phyloP scores from a whole-genome alignment of 2,329 filamentous ascomycete species.

The Colletotrichum sansevieriae region DNA sequence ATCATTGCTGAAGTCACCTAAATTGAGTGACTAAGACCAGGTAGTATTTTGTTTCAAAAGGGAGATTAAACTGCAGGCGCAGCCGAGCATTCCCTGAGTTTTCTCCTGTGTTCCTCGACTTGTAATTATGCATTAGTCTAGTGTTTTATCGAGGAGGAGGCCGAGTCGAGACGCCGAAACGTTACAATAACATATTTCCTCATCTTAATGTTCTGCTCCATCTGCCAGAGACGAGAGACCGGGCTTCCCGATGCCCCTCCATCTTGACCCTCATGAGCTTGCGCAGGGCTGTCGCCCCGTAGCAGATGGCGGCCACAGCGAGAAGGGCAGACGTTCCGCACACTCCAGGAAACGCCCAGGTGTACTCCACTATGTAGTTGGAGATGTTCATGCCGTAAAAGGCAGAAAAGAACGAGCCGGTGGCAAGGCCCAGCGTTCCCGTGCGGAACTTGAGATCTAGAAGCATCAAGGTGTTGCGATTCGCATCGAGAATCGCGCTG shows the following conservation, averaged over 20 bases:
- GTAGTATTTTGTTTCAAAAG: too few relatives aligned
- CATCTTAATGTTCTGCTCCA: conserved; percentile 9
- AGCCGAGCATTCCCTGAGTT: too few relatives aligned
- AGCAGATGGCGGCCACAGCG: conserved; percentile 82
- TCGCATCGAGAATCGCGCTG: conserved; percentile 96
- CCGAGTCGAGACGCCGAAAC: background rate
- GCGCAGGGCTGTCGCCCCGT: conserved; percentile 84
- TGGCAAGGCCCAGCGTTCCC: conserved; percentile 89
- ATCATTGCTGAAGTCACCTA: too few relatives aligned
- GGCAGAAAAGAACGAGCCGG: conserved; percentile 92
- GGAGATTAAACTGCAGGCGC: too few relatives aligned
- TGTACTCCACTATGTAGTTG: conserved; percentile 96
- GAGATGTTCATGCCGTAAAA: conserved; percentile 99
- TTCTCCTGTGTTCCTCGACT: too few relatives aligned
- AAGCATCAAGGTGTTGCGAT: conserved; percentile 98
- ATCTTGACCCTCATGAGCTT: conserved; percentile 90
- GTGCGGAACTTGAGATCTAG: conserved; percentile 97
- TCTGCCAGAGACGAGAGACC: conserved; percentile 2
- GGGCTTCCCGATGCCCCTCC: conserved; percentile 49
- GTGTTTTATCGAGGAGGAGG: background rate
- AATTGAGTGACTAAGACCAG: too few relatives aligned
- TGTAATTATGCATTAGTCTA: background rate
- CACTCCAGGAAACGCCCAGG: conserved; percentile 84
- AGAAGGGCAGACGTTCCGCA: conserved; percentile 77
- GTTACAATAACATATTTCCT: background rate